These are phyloP conservation scores for Baudoinia panamericana DNA, from an alignment of 495 filamentous ascomycete genomes.

Conservation along the genomic window DNA sequence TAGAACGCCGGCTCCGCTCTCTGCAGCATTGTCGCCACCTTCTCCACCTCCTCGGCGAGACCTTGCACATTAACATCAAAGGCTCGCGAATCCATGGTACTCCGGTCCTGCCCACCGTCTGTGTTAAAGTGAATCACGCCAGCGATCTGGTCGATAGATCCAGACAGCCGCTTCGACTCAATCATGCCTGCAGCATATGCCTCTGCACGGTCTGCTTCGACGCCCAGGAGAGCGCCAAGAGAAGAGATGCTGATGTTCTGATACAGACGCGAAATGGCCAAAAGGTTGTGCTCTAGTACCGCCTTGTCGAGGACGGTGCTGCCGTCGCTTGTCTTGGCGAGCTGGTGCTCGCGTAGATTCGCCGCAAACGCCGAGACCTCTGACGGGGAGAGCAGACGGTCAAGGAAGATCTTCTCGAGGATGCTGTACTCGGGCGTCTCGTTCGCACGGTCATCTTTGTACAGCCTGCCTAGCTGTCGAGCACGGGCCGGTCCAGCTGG, in stretches of 20 bases:
- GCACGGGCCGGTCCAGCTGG: conserved; percentile 81
- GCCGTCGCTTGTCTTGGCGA: conserved; percentile 77
- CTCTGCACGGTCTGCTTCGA: conserved; percentile 74
- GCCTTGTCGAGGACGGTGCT: conserved; percentile 88
- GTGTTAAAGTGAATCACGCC: conserved; percentile 66
- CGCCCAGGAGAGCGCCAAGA: conserved; percentile 61
- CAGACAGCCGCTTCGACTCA: conserved; percentile 74
- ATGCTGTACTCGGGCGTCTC: conserved; percentile 72
- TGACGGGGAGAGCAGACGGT: conserved; percentile 62
- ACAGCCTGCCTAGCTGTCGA: conserved; percentile 62
- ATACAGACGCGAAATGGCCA: conserved; percentile 75
- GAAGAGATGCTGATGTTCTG: conserved; percentile 73
- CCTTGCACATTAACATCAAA: conserved; percentile 85
- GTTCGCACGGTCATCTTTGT: conserved; percentile 80
- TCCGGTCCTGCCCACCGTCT: conserved; percentile 27
- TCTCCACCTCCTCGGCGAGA: conserved; percentile 78
- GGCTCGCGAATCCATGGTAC: conserved; percentile 56
- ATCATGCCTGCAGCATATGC: conserved; percentile 89
- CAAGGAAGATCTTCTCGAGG: conserved; percentile 94
- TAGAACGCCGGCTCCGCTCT: conserved; percentile 46
- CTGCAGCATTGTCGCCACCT: conserved; percentile 62
- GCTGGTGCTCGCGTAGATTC: conserved; percentile 71
- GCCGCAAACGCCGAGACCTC: conserved; percentile 80
- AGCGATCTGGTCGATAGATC: conserved; percentile 90
- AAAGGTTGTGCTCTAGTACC: conserved; percentile 88